These are phyloP conservation scores for Byssochlamys sp. DNA, from an alignment of 2,329 filamentous ascomycete species.

Conservation along the genomic window DNA sequence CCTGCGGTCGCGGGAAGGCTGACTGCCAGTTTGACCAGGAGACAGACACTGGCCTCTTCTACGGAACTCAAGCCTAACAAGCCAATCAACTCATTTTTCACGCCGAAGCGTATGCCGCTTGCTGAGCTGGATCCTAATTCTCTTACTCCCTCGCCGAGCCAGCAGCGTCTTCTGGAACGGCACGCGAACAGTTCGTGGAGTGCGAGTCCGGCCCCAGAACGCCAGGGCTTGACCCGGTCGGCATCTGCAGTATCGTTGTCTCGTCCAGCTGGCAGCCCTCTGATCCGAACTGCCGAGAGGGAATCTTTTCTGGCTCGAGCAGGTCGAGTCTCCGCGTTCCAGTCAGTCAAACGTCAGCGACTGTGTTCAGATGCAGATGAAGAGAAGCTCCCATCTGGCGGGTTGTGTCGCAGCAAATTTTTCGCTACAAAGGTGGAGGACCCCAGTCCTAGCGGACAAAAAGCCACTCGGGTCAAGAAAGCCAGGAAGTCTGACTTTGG, in stretches of 20 bases:
- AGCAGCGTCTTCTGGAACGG: constrained; percentile 49
- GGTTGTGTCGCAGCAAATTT: constrained; percentile 38
- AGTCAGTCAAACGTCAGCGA: constrained; percentile 42
- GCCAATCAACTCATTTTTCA: constrained; percentile 58
- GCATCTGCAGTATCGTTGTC: constrained; percentile 28
- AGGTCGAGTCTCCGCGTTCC: constrained; percentile 32
- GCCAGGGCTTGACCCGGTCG: constrained; percentile 24
- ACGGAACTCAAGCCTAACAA: constrained; percentile 51
- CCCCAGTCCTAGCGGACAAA: constrained; percentile 31
- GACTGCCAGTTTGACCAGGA: constrained; percentile 26
- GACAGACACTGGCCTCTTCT: constrained; percentile 33
- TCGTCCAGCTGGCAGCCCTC: constrained; percentile 29
- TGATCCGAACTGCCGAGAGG: constrained; percentile 32
- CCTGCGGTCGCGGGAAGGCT: constrained; percentile 22
- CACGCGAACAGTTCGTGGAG: constrained; percentile 48
- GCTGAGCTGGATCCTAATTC: constrained; percentile 59
- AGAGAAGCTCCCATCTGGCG: constrained; percentile 21
- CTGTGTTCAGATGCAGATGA: constrained; percentile 41
- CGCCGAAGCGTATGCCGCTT: constrained; percentile 52
- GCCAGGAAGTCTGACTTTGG: constrained; percentile 36
- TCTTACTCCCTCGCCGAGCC: constrained; percentile 57
- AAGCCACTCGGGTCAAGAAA: constrained; percentile 29
- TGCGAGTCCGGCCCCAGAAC: constrained; percentile 40
- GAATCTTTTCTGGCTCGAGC: constrained; percentile 31
- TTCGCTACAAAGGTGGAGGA: constrained; percentile 29